Evolutionary conservation across 768 basidiomycete species (phyloP).

Genomic region (Tylopilus sp.): DNA sequence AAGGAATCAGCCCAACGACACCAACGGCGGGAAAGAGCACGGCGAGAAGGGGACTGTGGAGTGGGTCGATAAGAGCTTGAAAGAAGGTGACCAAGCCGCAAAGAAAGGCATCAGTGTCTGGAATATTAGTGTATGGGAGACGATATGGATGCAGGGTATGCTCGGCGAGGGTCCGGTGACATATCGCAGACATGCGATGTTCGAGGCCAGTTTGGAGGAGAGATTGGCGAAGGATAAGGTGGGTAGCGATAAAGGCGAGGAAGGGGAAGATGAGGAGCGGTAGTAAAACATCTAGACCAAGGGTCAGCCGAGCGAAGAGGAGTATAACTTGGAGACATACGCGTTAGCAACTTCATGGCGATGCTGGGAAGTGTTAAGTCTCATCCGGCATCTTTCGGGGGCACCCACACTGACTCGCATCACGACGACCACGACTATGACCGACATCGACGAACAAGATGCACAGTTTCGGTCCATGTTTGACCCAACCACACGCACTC

Average conservation of each 20-base stretch:
- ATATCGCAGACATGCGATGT: constrained; percentile 30
- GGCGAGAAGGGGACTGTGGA: constrained; percentile 16
- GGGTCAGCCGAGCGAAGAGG: not conserved
- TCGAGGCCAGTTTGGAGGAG: constrained; percentile 11
- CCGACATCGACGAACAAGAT: constrained; percentile 9
- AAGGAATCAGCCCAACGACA: constrained; percentile 35
- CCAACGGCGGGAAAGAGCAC: constrained; percentile 9
- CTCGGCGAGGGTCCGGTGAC: constrained; percentile 19
- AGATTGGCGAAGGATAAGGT: constrained; percentile 13
- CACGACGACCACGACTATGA: not conserved
- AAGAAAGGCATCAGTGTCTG: constrained; percentile 35
- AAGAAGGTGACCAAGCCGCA: constrained; percentile 49
- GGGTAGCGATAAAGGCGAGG: constrained; percentile 9
- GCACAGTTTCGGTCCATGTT: constrained; percentile 45
- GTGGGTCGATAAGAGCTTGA: constrained; percentile 27
- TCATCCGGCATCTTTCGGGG: too few relatives aligned
- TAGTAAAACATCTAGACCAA: constrained; percentile 9
- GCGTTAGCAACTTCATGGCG: constrained; percentile 3
- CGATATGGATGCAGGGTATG: constrained; percentile 28
- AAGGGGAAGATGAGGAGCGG: constrained; percentile 20
- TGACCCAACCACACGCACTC: constrained; percentile 55
- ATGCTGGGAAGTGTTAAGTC: not conserved
- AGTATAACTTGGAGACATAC: not conserved
- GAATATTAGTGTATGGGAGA: constrained; percentile 38
- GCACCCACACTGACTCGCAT: not conserved